Conservation (phyloP, 345 rosid genomes). For the Pistacia vera region DNA sequence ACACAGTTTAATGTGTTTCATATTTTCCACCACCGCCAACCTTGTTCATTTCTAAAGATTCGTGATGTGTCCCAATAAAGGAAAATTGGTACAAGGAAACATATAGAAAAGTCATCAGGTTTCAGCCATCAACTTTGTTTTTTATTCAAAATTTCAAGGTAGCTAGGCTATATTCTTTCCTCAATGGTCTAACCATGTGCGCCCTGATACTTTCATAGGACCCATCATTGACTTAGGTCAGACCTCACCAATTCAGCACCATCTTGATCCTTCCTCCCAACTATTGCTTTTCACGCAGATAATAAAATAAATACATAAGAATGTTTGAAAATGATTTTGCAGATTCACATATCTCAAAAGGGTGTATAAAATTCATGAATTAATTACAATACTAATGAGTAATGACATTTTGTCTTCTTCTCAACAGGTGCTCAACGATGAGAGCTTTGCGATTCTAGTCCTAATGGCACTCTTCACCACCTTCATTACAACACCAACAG, state of each 20-base stretch:
- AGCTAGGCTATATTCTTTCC: too few species aligned
- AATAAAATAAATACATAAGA: too few species aligned
- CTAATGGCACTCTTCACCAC: slow-evolving; percentile 90
- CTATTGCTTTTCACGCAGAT: too few species aligned
- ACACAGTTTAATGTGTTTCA: not conserved
- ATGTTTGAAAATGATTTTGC: too few species aligned
- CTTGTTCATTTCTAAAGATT: too few species aligned
- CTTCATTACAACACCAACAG: slow-evolving; percentile 77
- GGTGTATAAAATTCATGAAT: too few species aligned
- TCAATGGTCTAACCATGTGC: too few species aligned
- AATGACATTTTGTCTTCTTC: not conserved
- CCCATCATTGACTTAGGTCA: not conserved
- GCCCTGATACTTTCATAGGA: not conserved
- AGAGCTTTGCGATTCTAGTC: slow-evolving; percentile 72
- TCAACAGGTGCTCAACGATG: slow-evolving; percentile 77
- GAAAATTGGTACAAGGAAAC: too few species aligned
- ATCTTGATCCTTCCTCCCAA: too few species aligned
- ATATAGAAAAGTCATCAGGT: not conserved
- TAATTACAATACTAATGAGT: not conserved
- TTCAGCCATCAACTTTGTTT: not conserved
- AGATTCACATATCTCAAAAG: too few species aligned
- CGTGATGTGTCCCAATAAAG: not conserved
- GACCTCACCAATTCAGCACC: too few species aligned
- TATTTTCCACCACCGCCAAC: not conserved
- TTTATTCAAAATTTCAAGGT: too few species aligned